Conservation (phyloP, 2,329 filamentous ascomycete genomes). For the Diaporthe aspalathi region DNA sequence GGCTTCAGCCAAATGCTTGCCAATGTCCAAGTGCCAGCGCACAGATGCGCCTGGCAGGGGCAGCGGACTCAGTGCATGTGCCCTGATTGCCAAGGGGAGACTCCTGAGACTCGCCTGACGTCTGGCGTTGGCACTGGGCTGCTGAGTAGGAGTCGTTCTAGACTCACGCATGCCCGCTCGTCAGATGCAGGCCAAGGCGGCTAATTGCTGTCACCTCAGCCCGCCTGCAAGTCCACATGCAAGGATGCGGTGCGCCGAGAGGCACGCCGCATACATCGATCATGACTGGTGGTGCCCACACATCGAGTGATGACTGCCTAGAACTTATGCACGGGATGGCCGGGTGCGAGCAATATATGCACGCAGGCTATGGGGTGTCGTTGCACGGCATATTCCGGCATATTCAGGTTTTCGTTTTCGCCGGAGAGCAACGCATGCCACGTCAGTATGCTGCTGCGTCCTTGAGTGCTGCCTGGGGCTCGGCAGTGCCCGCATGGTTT, state of each 20-base stretch:
- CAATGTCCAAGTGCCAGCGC: neutral
- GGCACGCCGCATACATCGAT: neutral
- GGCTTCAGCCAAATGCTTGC: neutral
- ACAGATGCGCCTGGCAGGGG: neutral
- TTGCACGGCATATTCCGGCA: too few species aligned
- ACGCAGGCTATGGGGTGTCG: too few species aligned
- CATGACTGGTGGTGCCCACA: slow-evolving; percentile 17
- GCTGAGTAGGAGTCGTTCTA: too few species aligned
- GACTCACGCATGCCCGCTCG: neutral
- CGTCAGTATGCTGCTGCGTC: neutral
- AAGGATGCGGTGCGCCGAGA: neutral
- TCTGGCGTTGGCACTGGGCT: too few species aligned
- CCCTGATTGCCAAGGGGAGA: neutral
- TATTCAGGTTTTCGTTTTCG: slow-evolving; percentile 13
- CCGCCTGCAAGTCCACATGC: neutral
- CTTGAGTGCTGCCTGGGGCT: neutral
- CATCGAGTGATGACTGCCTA: neutral
- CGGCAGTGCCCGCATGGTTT: neutral
- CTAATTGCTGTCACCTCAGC: slow-evolving; percentile 23
- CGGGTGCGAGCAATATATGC: neutral
- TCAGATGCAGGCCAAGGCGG: slow-evolving; percentile 11
- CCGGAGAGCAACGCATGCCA: neutral
- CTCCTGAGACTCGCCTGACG: neutral
- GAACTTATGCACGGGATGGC: neutral
- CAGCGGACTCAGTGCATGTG: too few species aligned